Evolutionary conservation across 2,329 filamentous ascomycete genomes (phyloP).

Genomic region (Ampelomyces quisqualis): DNA sequence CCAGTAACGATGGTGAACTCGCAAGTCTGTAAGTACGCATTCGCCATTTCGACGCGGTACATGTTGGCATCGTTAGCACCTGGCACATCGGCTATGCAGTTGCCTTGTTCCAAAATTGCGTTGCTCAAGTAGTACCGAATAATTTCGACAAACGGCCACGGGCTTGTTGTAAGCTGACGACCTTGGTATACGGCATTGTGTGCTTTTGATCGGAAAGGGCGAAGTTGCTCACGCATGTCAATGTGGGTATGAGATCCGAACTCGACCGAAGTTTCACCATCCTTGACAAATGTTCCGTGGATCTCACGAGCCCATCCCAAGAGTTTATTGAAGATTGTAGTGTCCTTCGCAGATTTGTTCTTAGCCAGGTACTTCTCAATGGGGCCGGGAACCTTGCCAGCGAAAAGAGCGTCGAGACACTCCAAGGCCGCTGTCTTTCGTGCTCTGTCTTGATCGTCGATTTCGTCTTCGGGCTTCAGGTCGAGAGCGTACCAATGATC

Average conservation of each 20-base stretch:
- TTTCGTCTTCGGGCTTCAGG: neutral
- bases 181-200: neutral
- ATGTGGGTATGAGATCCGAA: neutral
- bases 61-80: neutral
- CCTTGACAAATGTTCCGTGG: neutral
- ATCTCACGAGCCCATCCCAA: neutral
- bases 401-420: neutral
- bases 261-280: neutral
- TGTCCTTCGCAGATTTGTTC: neutral
- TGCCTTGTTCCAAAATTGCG: neutral
- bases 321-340: neutral
- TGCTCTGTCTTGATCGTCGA: neutral
- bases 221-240: neutral
- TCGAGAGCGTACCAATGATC: neutral
- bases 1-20: neutral
- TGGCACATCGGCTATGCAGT: neutral
- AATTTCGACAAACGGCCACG: neutral
- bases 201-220: neutral
- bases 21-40: neutral
- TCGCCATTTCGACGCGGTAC: neutral
- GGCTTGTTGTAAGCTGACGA: neutral
- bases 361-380: neutral
- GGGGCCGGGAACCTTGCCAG: neutral
- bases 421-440: neutral
- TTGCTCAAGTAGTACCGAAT: neutral